Base-by-base conservation (phyloP, 805 yeast genomes). In the Metschnikowia orientalis region DNA sequence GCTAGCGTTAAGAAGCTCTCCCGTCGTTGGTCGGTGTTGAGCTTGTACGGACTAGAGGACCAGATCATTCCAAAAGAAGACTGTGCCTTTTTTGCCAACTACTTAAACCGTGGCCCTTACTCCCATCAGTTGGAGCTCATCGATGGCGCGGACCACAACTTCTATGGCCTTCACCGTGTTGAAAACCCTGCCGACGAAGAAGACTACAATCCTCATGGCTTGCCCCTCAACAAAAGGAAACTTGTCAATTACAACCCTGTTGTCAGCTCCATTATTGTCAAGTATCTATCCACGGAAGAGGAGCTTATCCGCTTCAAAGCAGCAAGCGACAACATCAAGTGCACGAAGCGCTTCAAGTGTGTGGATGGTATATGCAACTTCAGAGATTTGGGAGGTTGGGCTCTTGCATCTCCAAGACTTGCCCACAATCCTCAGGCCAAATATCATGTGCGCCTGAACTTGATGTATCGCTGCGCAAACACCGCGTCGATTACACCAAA, bases 311-410 rank as follows among this genome's bases (percentile, higher is more conserved):
- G 90, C 31, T 83, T 81, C 44, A 61, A 64, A 39, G 51, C 59
- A 8, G 37, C 54, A 2, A 53, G 65, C 15, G 34, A 45, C 11
- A 45, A 40, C 12, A 54, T 76, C 3, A 69, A 69, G 4, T 51
- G 54, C n/a, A 45, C 61, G 13, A 57, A 75, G 2, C 60, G 89
- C 38, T 79, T 83, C 80, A 75, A 75, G 42, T 32, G 55, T 0
- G 69, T 84, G 13, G 83, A 80, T 5, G 89, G 88, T 0, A 72
- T 84, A 13, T 56, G 71, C 24, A 86, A 86, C 48, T 81, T 84
- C 48, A 67, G 95, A 42, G 95, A 87, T 48, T 51, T 80, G 36
- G 95, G 95, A 2, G 95, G 94, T 9, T 86, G 81, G 75, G 59
- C 55, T 33, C 57, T 76, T 0, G 41, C 42, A 6, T 32, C 34